phyloP scores from a whole-genome alignment of 2,329 filamentous ascomycete genomes.

The Clonostachys byssicola region DNA sequence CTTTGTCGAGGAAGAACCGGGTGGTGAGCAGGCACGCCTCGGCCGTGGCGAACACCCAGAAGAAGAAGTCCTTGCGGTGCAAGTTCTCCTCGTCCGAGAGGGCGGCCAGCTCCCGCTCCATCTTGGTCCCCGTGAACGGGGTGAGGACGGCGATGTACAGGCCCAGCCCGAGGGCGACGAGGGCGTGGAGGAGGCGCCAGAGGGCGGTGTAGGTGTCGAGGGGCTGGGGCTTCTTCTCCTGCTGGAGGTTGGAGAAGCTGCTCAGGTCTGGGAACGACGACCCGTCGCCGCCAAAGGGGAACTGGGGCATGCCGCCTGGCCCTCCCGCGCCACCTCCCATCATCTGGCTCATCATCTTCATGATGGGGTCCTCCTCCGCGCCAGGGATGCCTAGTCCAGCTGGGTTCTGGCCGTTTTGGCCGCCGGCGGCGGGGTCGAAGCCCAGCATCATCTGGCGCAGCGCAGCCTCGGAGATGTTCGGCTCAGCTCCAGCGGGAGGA shows the following conservation, averaged over 20 bases:
- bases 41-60: conserved; percentile 76
- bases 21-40: conserved; percentile 70
- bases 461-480: conserved; percentile 49
- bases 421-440: conserved; percentile 32
- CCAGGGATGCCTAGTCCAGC: conserved; percentile 10
- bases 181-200: conserved; percentile 71
- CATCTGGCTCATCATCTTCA: conserved; percentile 74
- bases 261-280: conserved; percentile 31
- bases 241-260: not conserved
- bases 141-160: conserved; percentile 66
- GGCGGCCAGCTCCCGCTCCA: conserved; percentile 47
- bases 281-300: conserved; percentile 28
- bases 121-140: conserved; percentile 63
- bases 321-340: conserved; percentile 35
- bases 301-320: conserved; percentile 12
- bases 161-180: conserved; percentile 66
- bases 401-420: conserved; percentile 2
- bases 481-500: conserved; percentile 18
- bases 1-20: conserved; percentile 66
- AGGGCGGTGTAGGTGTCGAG: conserved; percentile 38
- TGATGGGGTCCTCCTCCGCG: conserved; percentile 27
- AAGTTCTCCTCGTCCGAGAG: conserved; percentile 20
- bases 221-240: not conserved
- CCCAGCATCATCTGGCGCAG: conserved; percentile 63
- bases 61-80: conserved; percentile 44